These are phyloP conservation scores for Fibroporia radiculosa DNA, from an alignment of 768 basidiomycete genomes.

Conservation along the genomic window DNA sequence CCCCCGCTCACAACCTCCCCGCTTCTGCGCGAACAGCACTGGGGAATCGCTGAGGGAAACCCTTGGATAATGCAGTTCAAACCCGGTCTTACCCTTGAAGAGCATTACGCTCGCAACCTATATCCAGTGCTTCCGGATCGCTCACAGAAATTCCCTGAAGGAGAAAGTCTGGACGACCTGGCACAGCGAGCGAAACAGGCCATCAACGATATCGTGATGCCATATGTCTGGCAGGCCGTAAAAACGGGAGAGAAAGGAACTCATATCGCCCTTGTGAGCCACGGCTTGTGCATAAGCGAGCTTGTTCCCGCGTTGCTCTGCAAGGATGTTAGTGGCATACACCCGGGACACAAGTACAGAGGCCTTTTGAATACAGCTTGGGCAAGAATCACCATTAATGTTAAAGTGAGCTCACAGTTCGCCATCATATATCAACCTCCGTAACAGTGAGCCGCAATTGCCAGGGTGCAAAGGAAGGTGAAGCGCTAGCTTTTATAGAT, in stretches of 20 bases:
- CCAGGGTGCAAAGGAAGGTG: slow-evolving; percentile 23
- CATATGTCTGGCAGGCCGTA: slow-evolving; percentile 41
- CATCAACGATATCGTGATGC: slow-evolving; percentile 45
- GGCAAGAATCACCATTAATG: slow-evolving; percentile 46
- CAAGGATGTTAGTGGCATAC: slow-evolving; percentile 28
- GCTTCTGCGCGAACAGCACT: slow-evolving; percentile 60
- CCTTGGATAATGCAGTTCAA: slow-evolving; percentile 29
- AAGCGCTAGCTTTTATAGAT: slow-evolving; percentile 18
- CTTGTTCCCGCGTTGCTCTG: slow-evolving; percentile 44
- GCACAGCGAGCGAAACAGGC: slow-evolving; percentile 43
- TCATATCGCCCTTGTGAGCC: slow-evolving; percentile 66
- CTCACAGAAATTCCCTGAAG: slow-evolving; percentile 52
- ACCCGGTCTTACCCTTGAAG: slow-evolving; percentile 22
- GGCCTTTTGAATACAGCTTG: slow-evolving; percentile 67
- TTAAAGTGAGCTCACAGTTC: slow-evolving; percentile 29
- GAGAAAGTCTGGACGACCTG: slow-evolving; percentile 66
- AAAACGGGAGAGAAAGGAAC: slow-evolving; percentile 30
- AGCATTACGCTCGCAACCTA: slow-evolving; percentile 43
- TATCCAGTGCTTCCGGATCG: slow-evolving; percentile 44
- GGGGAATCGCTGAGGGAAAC: slow-evolving; percentile 64
- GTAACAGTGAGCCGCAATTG: background rate
- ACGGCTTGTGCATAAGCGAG: slow-evolving; percentile 58
- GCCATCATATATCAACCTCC: background rate
- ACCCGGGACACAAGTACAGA: slow-evolving; percentile 30
- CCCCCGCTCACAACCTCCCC: slow-evolving; percentile 40